Base-by-base conservation (phyloP, 345 rosid genomes). In the Eucalyptus leucophloia region DNA sequence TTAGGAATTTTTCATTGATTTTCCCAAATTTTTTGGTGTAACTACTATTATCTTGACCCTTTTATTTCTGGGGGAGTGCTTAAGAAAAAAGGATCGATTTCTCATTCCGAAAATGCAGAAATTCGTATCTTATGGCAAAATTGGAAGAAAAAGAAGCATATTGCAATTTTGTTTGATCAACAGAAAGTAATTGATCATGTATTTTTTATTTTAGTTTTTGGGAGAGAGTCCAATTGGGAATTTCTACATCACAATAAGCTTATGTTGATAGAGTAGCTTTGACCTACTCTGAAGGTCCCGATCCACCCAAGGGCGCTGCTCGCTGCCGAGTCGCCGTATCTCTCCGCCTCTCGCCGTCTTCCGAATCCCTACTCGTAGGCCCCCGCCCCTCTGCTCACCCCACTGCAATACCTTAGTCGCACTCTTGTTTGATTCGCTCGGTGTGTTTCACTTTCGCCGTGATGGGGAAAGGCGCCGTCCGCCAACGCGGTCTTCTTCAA, bases 401-500 rank as follows among this genome's bases (percentile, higher is more conserved):
- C 60, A 69, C 24, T 86, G n/a, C n/a, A 15, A 15, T 19, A 47
- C 60, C 69, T 23, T n/a, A 26, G 5, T 12, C 32, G 87, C n/a
- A 26, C 5, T 65, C 53, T 86, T 15, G 51, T n/a, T 87, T 47
- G 21, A 16, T 82, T n/a, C 7, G 62, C 72, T 26, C 37, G 87
- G 90, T 69, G 86, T 19, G 51, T 62, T 12, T 34, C 19, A 5
- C 34, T 16, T 10, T 53, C 51, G 23, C 90, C 96, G 95, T 21
- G 8, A 77, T 77, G 9, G 28, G 83, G 26, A 19, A 47, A 77
- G 83, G 95, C 92, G 34, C 98, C 99, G 91, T 93, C 91, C 80
- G 97, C 95, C 69, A 97, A 98, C 65, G 95, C 93, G 34, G 92
- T 97, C 49, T 95, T 97, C 92, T 95, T 98, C 88, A 93, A 90